These are phyloP conservation scores for Penicillium goetzii DNA, from an alignment of 495 filamentous ascomycete species.

Conservation along the genomic window DNA sequence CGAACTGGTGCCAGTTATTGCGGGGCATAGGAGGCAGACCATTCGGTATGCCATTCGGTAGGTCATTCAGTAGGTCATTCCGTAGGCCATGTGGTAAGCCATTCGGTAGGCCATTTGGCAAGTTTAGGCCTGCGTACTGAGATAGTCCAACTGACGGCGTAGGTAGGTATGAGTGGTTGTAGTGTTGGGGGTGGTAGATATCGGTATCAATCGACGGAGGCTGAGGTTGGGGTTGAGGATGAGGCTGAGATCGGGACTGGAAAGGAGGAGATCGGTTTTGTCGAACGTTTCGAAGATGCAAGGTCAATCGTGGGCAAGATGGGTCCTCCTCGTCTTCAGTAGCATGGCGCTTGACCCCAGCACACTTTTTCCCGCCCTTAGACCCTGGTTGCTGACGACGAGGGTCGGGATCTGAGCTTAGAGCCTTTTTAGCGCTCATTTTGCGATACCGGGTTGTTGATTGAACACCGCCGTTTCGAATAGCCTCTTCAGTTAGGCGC, in stretches of 20 bases:
- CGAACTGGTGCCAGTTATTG: slow-evolving; percentile 27
- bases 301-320: background rate
- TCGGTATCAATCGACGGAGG: background rate
- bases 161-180: background rate
- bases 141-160: background rate
- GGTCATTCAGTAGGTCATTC: background rate
- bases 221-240: background rate
- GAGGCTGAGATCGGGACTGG: background rate
- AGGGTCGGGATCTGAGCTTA: slow-evolving; percentile 46
- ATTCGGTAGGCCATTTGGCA: background rate
- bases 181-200: background rate
- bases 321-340: slow-evolving; percentile 21
- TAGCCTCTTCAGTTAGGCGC: slow-evolving; percentile 66
- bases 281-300: background rate
- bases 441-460: slow-evolving; percentile 77
- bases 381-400: slow-evolving; percentile 59
- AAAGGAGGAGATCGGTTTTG: background rate
- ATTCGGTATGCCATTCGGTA: background rate
- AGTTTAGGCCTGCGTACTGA: background rate
- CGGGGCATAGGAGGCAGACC: slow-evolving; percentile 12
- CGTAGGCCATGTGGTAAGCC: background rate
- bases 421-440: slow-evolving; percentile 49
- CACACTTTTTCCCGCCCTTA: slow-evolving; percentile 56
- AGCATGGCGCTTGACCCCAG: slow-evolving; percentile 30
- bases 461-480: slow-evolving; percentile 65